A percentile compares a stretch with the other conserved stretches of the same genome.
These are phyloP conservation scores for Bretziella fagacearum DNA, from an alignment of 2,329 filamentous ascomycete genomes.

Conservation along the genomic window DNA sequence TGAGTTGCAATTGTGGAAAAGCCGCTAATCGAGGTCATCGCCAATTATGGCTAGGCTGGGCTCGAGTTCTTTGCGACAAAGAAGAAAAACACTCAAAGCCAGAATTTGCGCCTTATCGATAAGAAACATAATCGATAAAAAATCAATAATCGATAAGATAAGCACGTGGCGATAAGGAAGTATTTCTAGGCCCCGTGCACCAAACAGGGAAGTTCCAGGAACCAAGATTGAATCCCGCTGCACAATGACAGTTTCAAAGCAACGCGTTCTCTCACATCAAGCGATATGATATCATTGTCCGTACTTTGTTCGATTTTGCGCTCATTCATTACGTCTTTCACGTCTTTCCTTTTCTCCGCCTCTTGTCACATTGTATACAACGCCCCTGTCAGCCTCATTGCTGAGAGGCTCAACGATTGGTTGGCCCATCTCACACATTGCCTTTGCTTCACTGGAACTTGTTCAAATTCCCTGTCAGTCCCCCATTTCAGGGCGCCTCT, in stretches of 20 bases:
- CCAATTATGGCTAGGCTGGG: neutral
- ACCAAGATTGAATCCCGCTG: neutral
- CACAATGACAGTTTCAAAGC: no score
- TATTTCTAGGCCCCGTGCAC: neutral
- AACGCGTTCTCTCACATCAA: no score
- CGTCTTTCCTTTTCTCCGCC: no score
- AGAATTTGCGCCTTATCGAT: slow-evolving; percentile 1
- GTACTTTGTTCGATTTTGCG: no score
- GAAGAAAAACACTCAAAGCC: neutral
- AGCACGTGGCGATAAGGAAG: neutral
- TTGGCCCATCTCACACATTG: no score
- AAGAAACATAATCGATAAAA: neutral
- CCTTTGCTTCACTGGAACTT: no score
- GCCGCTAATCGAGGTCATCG: no score
- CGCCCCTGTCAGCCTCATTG: no score
- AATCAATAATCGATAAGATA: neutral
- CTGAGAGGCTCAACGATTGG: no score
- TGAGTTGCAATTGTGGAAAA: neutral
- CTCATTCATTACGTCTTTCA: no score
- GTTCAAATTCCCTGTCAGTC: neutral
- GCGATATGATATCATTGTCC: no score
- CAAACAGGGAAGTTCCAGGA: neutral
- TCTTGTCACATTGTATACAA: no score
- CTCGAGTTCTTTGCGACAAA: neutral
- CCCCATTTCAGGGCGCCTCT: neutral